Evolutionary conservation across 1,139 yeast genomes (phyloP), one percentile per base, ranked within the genome.

Genomic region (Saccharomyces pastorianus): DNA sequence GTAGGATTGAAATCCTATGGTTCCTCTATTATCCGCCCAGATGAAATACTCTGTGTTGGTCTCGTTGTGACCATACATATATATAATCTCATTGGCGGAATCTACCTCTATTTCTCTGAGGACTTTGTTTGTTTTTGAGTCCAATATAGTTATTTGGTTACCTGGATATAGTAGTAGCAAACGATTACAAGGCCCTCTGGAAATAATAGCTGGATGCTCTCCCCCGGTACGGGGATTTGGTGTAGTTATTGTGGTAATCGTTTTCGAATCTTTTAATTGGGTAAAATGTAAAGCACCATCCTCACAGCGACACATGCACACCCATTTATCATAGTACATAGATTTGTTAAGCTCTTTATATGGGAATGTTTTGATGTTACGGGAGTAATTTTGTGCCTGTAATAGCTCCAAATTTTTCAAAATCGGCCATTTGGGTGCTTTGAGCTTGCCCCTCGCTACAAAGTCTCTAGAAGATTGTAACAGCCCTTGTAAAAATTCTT

Each of bases 21-120:
- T 38, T 25, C 58, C 58, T 14, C n/a, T 9, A 1, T 25, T 17
- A 44, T 51, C 54, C 17, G 47, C 58, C 56, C 56, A 55, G 14
- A 55, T 20, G 13, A 47, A 48, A 13, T 48, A 49, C 11, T 54
- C 52, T 11, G 49, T 23, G 4, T 23, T 47, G 4, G 50, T 20
- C 5, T 27, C n/a, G 9, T 29, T 28, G 44, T 52, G 53, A 5
- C 41, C 26, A 11, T 51, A 46, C 14, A 55, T 4, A 25, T 49
- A 52, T 17, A 54, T 44, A 9, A 55, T 27, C 4, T 52, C 20
- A n/a, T 48, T 25, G 3, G 26, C 47, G 8, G 47, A 32, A 20
- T 29, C 14, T 6, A 47, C 26, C 3, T 53, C 48, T 25, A 53
- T 57, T 26, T 59, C 61, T 31, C 13, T 34, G 11, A 8, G 4